phyloP scores from a whole-genome alignment of 225 moss, liverwort and hornwort species.

The Sphagnum contortum region DNA sequence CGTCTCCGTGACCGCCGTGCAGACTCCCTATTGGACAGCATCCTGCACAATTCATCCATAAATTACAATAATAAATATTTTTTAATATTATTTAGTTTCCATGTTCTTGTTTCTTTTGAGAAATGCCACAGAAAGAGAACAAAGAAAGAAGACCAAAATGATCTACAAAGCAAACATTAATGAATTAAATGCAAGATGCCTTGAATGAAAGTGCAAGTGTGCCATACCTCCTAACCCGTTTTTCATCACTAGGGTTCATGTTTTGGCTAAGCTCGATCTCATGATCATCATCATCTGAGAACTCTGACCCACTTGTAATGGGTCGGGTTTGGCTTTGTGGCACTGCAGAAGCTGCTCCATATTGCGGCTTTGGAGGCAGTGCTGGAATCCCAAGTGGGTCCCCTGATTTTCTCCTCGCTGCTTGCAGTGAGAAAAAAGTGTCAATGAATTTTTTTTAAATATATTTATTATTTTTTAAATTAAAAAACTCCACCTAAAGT shows the following conservation, averaged over 20 bases:
- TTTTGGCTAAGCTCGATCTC: conserved; percentile 58
- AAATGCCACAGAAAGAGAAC: too few relatives aligned
- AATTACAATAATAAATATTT: too few relatives aligned
- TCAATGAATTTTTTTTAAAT: too few relatives aligned
- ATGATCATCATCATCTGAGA: conserved; percentile 66
- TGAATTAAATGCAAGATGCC: too few relatives aligned
- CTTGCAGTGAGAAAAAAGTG: too few relatives aligned
- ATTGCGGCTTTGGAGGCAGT: conserved; percentile 74
- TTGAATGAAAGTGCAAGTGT: background rate
- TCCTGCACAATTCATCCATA: conserved; percentile 32
- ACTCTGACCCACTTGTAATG: conserved; percentile 81
- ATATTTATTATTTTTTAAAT: too few relatives aligned
- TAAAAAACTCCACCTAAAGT: too few relatives aligned
- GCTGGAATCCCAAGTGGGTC: conserved; percentile 58
- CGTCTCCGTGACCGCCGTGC: conserved; percentile 92
- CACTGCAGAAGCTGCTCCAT: conserved; percentile 15
- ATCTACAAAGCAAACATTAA: too few relatives aligned
- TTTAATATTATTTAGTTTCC: too few relatives aligned
- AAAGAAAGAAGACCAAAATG: too few relatives aligned
- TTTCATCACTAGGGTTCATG: conserved; percentile 67
- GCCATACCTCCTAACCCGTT: conserved; percentile 83
- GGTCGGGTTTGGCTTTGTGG: conserved; percentile 28
- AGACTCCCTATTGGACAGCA: conserved; percentile 96
- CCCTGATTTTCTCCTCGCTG: conserved; percentile 2
- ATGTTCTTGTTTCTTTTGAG: too few relatives aligned